A percentile compares a stretch with the other conserved stretches of the same genome.
Conservation (phyloP, 768 basidiomycete genomes). For the Macrolepiota dolichaula region DNA sequence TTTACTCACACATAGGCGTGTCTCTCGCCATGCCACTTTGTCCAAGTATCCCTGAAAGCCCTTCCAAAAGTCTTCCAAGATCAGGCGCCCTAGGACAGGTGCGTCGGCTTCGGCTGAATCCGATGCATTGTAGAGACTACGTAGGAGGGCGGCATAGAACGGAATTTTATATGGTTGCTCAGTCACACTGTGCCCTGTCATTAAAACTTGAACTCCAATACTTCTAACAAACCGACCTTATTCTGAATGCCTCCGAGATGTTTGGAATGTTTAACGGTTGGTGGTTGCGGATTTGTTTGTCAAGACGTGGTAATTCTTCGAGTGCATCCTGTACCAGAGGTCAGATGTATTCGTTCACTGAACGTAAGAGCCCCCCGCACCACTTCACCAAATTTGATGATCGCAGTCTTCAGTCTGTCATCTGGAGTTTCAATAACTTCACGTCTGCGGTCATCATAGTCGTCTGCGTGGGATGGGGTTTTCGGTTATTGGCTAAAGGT, state of each 20-base stretch:
- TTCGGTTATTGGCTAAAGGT: not conserved
- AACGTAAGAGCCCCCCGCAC: slow-evolving; percentile 37
- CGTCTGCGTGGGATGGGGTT: slow-evolving; percentile 41
- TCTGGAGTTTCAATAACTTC: slow-evolving; percentile 69
- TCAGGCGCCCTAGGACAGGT: slow-evolving; percentile 58
- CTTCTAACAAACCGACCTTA: slow-evolving; percentile 42
- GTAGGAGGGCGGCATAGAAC: slow-evolving; percentile 79
- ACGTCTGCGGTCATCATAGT: slow-evolving; percentile 65
- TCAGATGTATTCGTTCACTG: not conserved
- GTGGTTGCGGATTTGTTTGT: slow-evolving; percentile 61
- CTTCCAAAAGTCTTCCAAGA: slow-evolving; percentile 88
- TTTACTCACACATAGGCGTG: slow-evolving; percentile 74
- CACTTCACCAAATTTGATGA: slow-evolving; percentile 79
- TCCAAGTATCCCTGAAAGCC: slow-evolving; percentile 88
- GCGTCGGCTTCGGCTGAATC: slow-evolving; percentile 34
- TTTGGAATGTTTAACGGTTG: slow-evolving; percentile 55
- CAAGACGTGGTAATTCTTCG: slow-evolving; percentile 67
- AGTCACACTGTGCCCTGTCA: slow-evolving; percentile 54
- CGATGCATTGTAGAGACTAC: slow-evolving; percentile 54
- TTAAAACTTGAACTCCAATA: slow-evolving; percentile 9
- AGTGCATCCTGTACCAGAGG: slow-evolving; percentile 50
- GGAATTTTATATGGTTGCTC: slow-evolving; percentile 95
- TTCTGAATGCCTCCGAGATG: slow-evolving; percentile 71
- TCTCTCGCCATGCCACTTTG: slow-evolving; percentile 87
- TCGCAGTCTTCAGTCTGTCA: slow-evolving; percentile 61